Base-by-base conservation (phyloP, 139 green algal genomes). In the Picochlorum sp. region DNA sequence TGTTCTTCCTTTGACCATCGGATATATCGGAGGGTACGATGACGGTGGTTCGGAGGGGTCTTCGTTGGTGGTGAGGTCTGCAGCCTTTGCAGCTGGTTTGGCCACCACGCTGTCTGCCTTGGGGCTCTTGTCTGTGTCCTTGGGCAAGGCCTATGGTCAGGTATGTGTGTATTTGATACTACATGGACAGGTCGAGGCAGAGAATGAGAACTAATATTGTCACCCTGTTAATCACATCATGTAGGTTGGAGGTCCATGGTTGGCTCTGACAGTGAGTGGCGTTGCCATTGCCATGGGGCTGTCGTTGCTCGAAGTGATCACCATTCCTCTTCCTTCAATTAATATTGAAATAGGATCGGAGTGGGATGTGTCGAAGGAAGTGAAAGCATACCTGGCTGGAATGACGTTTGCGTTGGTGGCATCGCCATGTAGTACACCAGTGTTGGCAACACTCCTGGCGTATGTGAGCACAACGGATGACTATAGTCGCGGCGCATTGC, bases 321-420 rank as follows among this genome's bases (percentile, higher is more conserved):
- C 85, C 28, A 68, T 84, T 4, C 15, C 60, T 10, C 61, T 83
- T 14, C 20, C 20, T 15, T 59, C 51, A 2, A 54, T 54, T 54
- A 54, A 54, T 54, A 54, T 54, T 20, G 47, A 54, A 20, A 54
- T 54, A 21, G 47, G 47, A 13, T 20, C 5, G 4, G n/a, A 54
- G 16, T 20, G 16, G 47, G 56, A 34, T 2, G 60, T 88, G 11
- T 70, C 74, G 1, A 71, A 83, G 1, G 44, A 63, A 7, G 63
- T 84, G 41, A 81, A 89, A 52, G 86, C 92, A 11, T 98, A 95
- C 79, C 63, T 94, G n/a, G 78, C 76, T 45, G 94, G 94, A 13
- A 71, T 91, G 14, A 87, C 81, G 1, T 98, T 98, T 77, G 94
- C 94, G 8, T 82, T 99, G 54, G 94, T 88, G 24, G 93, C 94